A percentile compares a stretch with the other conserved stretches of the same genome.
Conservation (phyloP, 805 yeast genomes). For the Kodamaea laetipori region DNA sequence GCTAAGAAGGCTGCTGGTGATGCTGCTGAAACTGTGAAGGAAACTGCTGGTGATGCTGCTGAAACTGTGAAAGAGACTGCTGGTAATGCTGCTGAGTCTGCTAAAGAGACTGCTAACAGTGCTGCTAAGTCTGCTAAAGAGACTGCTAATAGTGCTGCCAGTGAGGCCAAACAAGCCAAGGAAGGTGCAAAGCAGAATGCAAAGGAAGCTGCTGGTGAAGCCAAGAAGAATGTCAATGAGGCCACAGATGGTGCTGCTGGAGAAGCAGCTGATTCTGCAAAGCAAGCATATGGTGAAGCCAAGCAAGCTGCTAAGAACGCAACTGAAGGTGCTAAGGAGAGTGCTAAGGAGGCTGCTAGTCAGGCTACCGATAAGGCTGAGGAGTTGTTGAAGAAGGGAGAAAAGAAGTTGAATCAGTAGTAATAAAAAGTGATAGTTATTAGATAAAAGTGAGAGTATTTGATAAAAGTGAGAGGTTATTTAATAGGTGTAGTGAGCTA, state of each 20-base stretch:
- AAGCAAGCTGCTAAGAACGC: neutral
- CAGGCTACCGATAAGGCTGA: slow-evolving; percentile 15
- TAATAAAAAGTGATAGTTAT: slow-evolving; percentile 36
- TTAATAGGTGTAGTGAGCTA: no score
- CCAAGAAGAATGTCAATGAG: slow-evolving; percentile 14
- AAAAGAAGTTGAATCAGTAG: slow-evolving; percentile 5
- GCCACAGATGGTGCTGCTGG: neutral
- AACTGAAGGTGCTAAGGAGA: slow-evolving; percentile 23
- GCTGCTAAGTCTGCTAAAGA: slow-evolving; percentile 14
- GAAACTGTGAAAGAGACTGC: slow-evolving; percentile 17
- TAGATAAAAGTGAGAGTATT: slow-evolving; percentile 41
- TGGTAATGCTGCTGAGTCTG: slow-evolving; percentile 1
- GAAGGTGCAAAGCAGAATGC: slow-evolving; percentile 32
- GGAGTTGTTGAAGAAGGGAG: slow-evolving; percentile 14
- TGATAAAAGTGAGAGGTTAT: no score
- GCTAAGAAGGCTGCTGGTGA: slow-evolving; percentile 23
- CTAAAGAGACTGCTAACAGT: neutral
- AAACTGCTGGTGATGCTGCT: slow-evolving; percentile 17
- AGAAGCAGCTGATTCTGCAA: slow-evolving; percentile 13
- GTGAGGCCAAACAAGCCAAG: neutral
- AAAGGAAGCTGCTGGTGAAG: slow-evolving; percentile 22
- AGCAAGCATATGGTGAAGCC: slow-evolving; percentile 3
- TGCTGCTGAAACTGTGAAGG: slow-evolving; percentile 27
- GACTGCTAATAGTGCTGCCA: neutral
- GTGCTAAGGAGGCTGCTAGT: slow-evolving; percentile 30